Percentiles rank a stretch among this genome's conserved stretches.
Evolutionary conservation across 768 basidiomycete species (phyloP).

Genomic region (Lyophyllum decastes): DNA sequence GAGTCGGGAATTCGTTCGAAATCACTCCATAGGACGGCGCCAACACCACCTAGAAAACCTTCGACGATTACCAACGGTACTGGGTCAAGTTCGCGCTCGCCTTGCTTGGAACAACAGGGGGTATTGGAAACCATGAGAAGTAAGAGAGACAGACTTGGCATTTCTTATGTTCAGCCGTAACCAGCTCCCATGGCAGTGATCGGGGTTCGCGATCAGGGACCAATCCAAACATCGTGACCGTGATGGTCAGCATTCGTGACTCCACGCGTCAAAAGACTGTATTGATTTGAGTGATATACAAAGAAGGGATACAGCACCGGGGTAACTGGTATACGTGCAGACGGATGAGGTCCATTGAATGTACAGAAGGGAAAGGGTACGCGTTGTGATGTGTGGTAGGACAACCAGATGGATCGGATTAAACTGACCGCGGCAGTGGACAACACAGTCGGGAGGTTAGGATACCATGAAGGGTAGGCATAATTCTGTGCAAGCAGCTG

Average conservation of each 20-base stretch:
- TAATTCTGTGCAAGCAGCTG: conserved; percentile 10
- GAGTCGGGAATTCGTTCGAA: conserved; percentile 21
- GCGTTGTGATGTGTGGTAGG: conserved; percentile 6
- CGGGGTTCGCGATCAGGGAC: neutral
- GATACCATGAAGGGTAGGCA: conserved; percentile 13
- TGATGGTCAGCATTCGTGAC: conserved; percentile 9
- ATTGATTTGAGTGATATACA: conserved; percentile 10
- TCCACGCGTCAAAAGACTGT: conserved; percentile 6
- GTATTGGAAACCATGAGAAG: neutral
- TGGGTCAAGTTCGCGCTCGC: neutral
- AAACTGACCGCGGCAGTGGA: conserved; percentile 11
- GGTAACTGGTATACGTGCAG: conserved; percentile 2
- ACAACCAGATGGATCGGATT: conserved; percentile 9
- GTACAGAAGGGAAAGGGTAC: conserved; percentile 7
- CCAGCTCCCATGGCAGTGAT: neutral
- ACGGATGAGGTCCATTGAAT: conserved; percentile 7
- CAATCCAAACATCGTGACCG: neutral
- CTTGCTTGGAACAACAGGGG: neutral
- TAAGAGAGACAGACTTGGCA: neutral
- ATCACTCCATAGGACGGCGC: conserved; percentile 40
- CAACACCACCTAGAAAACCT: conserved; percentile 44
- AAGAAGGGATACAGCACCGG: conserved; percentile 7
- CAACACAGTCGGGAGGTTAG: conserved; percentile 7
- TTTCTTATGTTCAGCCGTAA: neutral
- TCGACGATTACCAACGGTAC: conserved; percentile 43